Conservation (phyloP, 495 filamentous ascomycete genomes). For the Penicillium bovifimosum region DNA sequence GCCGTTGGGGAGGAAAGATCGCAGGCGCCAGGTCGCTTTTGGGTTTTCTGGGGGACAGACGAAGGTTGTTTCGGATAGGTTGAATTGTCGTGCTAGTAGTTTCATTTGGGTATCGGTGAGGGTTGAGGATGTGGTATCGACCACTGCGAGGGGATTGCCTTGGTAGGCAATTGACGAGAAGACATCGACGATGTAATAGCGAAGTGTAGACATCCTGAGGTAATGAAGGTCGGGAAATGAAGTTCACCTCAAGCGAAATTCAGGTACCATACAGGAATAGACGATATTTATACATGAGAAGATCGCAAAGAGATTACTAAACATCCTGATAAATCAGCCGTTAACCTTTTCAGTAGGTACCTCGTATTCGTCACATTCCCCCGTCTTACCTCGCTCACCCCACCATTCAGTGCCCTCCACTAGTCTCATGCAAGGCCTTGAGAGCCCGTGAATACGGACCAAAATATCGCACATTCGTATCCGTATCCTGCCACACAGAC, state of each 20-base stretch:
- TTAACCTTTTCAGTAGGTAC: background rate
- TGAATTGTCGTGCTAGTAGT: conserved; percentile 19
- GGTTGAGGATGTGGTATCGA: conserved; percentile 6
- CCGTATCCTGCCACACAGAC: conserved; percentile 20
- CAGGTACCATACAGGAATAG: too few species aligned
- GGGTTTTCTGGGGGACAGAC: conserved; percentile 10
- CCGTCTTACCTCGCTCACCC: background rate
- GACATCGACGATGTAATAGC: conserved; percentile 11
- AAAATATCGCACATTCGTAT: conserved; percentile 23
- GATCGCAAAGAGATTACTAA: background rate
- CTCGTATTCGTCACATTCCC: background rate
- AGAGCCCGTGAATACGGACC: conserved; percentile 21
- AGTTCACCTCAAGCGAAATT: too few species aligned
- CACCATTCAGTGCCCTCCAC: background rate
- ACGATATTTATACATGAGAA: background rate
- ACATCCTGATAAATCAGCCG: background rate
- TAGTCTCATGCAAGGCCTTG: conserved; percentile 12
- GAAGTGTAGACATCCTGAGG: background rate
- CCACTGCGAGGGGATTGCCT: conserved; percentile 16
- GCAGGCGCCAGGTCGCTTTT: conserved; percentile 8
- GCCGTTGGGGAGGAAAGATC: conserved; percentile 17
- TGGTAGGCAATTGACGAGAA: conserved; percentile 14
- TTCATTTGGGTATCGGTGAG: conserved; percentile 16
- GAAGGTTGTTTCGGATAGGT: conserved; percentile 22
- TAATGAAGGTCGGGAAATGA: background rate